Conservation (phyloP, 495 filamentous ascomycete species). For the Aspergillus baeticus region DNA sequence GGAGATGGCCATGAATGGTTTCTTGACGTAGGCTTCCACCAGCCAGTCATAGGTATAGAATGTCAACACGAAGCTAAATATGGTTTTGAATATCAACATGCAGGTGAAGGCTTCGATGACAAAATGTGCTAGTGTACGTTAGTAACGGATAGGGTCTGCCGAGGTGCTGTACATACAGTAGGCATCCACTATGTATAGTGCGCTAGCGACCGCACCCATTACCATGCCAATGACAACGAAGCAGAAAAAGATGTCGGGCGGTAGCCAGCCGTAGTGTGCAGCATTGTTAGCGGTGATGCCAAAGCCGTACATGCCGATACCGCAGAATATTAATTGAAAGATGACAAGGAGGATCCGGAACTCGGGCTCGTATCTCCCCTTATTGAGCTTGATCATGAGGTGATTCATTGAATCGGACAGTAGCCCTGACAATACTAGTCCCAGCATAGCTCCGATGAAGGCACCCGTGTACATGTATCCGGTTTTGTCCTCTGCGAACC, state of each 20-base stretch:
- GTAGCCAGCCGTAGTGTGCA: conserved; percentile 62
- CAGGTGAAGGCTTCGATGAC: conserved; percentile 90
- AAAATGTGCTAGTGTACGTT: conserved; percentile 59
- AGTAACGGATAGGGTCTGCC: conserved; percentile 1
- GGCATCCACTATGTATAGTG: conserved; percentile 92
- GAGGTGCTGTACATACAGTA: conserved; percentile 61
- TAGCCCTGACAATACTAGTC: conserved; percentile 71
- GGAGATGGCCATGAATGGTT: conserved; percentile 68
- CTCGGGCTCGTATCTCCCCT: conserved; percentile 86
- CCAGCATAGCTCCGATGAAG: conserved; percentile 79
- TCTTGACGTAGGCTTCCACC: conserved; percentile 52
- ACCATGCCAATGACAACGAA: conserved; percentile 85
- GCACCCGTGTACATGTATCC: conserved; percentile 89
- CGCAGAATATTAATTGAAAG: conserved; percentile 74
- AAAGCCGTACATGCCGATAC: conserved; percentile 80
- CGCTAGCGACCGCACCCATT: conserved; percentile 78
- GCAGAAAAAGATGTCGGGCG: conserved; percentile 76
- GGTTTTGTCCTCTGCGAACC: conserved; percentile 76
- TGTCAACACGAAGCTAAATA: conserved; percentile 86
- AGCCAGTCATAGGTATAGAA: conserved; percentile 84
- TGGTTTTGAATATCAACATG: conserved; percentile 88
- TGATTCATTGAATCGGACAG: conserved; percentile 72
- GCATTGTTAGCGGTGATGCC: conserved; percentile 65
- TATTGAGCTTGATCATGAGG: conserved; percentile 69
- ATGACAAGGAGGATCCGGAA: conserved; percentile 81